A percentile compares a stretch with the other conserved stretches of the same genome.
Conservation (phyloP, 192 early-diverging fungal genomes). For the Coemansia sp. region DNA sequence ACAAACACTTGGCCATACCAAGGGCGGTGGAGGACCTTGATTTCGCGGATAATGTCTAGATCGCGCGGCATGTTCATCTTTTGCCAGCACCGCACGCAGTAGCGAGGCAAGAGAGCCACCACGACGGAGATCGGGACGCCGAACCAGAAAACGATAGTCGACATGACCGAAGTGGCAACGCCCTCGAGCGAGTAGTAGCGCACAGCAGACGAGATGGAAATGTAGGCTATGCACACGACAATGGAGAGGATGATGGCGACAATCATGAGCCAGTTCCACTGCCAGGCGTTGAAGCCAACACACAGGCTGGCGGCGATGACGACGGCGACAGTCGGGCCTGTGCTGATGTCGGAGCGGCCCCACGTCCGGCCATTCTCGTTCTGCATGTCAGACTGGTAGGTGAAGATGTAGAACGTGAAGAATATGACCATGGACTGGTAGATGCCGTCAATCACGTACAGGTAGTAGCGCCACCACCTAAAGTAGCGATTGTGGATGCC, state of each 20-base stretch:
- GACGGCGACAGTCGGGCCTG: conserved; percentile 70
- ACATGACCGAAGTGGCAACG: conserved; percentile 64
- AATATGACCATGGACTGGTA: conserved; percentile 86
- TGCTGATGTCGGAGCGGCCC: conserved; percentile 70
- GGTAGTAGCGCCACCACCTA: conserved; percentile 79
- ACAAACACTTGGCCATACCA: conserved; percentile 56
- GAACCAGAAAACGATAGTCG: conserved; percentile 72
- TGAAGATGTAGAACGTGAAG: conserved; percentile 63
- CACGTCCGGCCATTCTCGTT: conserved; percentile 56
- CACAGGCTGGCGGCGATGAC: conserved; percentile 76
- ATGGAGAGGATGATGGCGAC: conserved; percentile 66
- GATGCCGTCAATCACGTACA: conserved; percentile 84
- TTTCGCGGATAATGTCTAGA: conserved; percentile 64
- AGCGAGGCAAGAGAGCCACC: conserved; percentile 69
- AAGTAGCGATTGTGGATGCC: conserved; percentile 77
- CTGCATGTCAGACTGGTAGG: conserved; percentile 53
- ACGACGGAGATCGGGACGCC: conserved; percentile 66
- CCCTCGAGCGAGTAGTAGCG: conserved; percentile 65
- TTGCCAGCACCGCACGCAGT: conserved; percentile 62
- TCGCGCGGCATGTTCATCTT: conserved; percentile 66
- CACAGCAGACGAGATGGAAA: conserved; percentile 63
- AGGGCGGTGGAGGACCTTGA: conserved; percentile 52
- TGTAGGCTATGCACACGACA: conserved; percentile 64
- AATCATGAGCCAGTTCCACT: conserved; percentile 75
- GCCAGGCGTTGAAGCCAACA: conserved; percentile 68